Evolutionary conservation across 2,329 filamentous ascomycete species (phyloP).

Genomic region (Colletotrichum nymphaeae): DNA sequence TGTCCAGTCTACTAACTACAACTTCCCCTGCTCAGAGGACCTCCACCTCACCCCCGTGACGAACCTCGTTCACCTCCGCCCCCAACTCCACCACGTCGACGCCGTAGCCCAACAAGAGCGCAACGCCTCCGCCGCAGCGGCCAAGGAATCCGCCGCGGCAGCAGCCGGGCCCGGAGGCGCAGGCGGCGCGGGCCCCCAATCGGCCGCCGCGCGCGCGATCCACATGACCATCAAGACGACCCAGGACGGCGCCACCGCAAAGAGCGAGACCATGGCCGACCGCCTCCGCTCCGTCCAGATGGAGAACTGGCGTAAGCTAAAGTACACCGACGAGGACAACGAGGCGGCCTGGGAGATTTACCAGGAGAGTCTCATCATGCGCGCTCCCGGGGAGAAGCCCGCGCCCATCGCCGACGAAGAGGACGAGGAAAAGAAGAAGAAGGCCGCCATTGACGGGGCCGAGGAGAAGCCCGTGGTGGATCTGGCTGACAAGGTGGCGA

Average conservation of each 20-base stretch:
- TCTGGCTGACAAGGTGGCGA: constrained; percentile 51
- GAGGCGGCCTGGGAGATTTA: constrained; percentile 82
- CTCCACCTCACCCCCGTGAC: constrained; percentile 87
- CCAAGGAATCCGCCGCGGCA: constrained; percentile 46
- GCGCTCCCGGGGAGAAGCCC: constrained; percentile 22
- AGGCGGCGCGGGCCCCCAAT: constrained; percentile 48
- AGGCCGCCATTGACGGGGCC: constrained; percentile 30
- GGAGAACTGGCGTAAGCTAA: constrained; percentile 83
- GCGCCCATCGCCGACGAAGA: constrained; percentile 10
- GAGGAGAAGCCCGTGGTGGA: constrained; percentile 24
- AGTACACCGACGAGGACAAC: constrained; percentile 85
- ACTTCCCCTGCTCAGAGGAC: constrained; percentile 66
- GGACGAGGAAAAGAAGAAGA: constrained; percentile 43
- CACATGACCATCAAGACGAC: constrained; percentile 88
- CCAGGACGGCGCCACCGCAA: constrained; percentile 72
- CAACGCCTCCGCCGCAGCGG: constrained; percentile 53
- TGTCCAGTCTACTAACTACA: constrained; percentile 1
- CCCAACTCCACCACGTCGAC: constrained; percentile 93
- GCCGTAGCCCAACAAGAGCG: constrained; percentile 80
- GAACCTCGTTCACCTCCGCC: constrained; percentile 87
- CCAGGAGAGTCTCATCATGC: constrained; percentile 75
- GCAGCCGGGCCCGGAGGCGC: constrained; percentile 50
- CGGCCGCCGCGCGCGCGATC: constrained; percentile 76
- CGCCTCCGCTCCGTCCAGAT: constrained; percentile 82
- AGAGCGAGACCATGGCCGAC: constrained; percentile 78